phyloP scores from a whole-genome alignment of 371 early-diverging fungal genomes.

The Syncephalastrum contaminatum region DNA sequence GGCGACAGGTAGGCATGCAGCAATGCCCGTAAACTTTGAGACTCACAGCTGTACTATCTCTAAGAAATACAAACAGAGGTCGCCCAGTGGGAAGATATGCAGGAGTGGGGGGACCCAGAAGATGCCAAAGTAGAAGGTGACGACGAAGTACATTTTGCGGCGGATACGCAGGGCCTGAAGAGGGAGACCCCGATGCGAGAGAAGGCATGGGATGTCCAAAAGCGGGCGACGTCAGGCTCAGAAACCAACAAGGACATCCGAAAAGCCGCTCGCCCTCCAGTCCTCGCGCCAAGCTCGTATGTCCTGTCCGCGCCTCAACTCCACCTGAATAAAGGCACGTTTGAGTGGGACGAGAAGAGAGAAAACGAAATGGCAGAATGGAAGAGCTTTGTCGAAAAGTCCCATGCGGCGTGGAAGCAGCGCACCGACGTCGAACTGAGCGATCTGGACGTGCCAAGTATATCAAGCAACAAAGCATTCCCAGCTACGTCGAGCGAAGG shows the following conservation, averaged over 20 bases:
- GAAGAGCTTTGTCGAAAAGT: slow-evolving; percentile 19
- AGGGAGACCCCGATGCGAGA: too few species aligned
- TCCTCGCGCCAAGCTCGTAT: too few species aligned
- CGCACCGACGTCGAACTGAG: slow-evolving; percentile 18
- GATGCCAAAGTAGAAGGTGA: background rate
- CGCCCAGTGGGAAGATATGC: too few species aligned
- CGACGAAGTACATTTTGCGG: slow-evolving; percentile 8
- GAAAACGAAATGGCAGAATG: slow-evolving; percentile 6
- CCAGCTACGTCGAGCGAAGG: background rate
- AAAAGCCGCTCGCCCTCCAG: too few species aligned
- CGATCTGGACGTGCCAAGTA: too few species aligned
- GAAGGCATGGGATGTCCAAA: slow-evolving; percentile 2
- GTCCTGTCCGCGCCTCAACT: too few species aligned
- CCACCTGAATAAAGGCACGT: slow-evolving; percentile 13
- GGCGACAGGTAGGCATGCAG: too few species aligned
- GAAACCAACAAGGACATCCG: too few species aligned
- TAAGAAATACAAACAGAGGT: too few species aligned
- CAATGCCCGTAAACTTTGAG: too few species aligned
- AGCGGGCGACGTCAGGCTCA: background rate
- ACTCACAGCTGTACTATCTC: too few species aligned
- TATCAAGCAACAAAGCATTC: too few species aligned
- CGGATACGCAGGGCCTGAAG: slow-evolving; percentile 9
- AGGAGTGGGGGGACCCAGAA: background rate
- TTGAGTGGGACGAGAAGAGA: slow-evolving; percentile 10
- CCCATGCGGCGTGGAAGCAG: slow-evolving; percentile 14